Conservation (phyloP, 805 yeast species). For the Sugiyamaella lignohabitans region DNA sequence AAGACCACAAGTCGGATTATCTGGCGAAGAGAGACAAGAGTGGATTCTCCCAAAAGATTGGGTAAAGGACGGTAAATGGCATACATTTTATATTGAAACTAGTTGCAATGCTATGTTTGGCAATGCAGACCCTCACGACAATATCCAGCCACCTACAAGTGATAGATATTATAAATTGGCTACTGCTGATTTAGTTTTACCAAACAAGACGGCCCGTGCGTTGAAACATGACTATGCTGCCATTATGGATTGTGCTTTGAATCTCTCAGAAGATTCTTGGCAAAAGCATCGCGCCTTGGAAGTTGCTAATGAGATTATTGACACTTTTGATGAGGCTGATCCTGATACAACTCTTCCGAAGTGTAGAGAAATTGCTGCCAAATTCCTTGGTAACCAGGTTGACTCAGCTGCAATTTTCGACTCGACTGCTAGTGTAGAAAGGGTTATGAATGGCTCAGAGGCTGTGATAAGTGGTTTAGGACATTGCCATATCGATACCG, state of each 20-base stretch:
- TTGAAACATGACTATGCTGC: conserved; percentile 77
- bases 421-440: conserved; percentile 40
- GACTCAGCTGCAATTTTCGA: conserved; percentile 62
- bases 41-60: conserved; percentile 57
- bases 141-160: conserved; percentile 61
- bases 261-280: conserved; percentile 67
- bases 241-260: conserved; percentile 88
- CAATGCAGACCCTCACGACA: conserved; percentile 42
- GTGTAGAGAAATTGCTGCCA: conserved; percentile 62
- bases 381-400: conserved; percentile 57
- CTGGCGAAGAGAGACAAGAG: conserved; percentile 76
- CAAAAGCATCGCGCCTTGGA: conserved; percentile 78
- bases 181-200: conserved; percentile 72
- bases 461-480: conserved; percentile 72
- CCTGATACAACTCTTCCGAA: conserved; percentile 41
- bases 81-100: conserved; percentile 74
- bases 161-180: conserved; percentile 62
- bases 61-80: conserved; percentile 44
- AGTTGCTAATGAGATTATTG: conserved; percentile 76
- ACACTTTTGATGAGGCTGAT: conserved; percentile 60
- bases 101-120: conserved; percentile 97
- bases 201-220: conserved; percentile 72
- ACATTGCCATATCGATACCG: conserved; percentile 95
- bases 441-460: conserved; percentile 14
- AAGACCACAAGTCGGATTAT: conserved; percentile 71